phyloP scores from a whole-genome alignment of 2,329 filamentous ascomycete genomes.

The Fusarium sp. region DNA sequence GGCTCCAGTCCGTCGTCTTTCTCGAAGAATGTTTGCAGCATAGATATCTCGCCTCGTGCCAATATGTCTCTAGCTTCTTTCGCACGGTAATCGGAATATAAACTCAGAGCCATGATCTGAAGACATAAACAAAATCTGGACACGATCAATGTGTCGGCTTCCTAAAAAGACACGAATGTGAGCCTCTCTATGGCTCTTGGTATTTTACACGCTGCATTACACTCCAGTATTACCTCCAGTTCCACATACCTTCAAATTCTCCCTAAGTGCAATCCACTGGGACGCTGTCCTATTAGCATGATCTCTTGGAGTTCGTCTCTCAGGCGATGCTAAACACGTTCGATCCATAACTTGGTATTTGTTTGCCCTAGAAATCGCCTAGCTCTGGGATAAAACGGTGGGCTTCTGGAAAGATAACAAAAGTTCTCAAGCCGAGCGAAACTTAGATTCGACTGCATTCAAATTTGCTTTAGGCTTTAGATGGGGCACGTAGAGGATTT shows the following conservation, averaged over 20 bases:
- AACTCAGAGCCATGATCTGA: neutral
- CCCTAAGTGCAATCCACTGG: neutral
- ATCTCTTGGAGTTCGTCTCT: neutral
- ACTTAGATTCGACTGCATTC: no score
- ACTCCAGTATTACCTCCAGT: neutral
- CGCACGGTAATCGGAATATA: neutral
- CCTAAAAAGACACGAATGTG: neutral
- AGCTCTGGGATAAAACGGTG: neutral
- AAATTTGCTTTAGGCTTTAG: no score
- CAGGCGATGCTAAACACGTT: neutral
- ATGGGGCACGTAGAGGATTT: no score
- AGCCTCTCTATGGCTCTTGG: neutral
- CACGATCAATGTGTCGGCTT: neutral
- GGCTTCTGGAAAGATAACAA: no score
- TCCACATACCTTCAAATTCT: neutral
- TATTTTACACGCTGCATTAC: neutral
- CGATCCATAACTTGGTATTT: neutral
- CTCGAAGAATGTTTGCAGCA: neutral
- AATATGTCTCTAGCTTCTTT: neutral
- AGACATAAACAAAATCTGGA: neutral
- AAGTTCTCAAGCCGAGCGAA: no score
- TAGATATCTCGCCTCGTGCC: neutral
- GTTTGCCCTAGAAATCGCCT: neutral
- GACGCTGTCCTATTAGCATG: neutral
- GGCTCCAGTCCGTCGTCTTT: neutral